Percentiles rank a stretch among this genome's conserved stretches.
Conservation (phyloP, 805 yeast species). For the Naumovozyma baii region DNA sequence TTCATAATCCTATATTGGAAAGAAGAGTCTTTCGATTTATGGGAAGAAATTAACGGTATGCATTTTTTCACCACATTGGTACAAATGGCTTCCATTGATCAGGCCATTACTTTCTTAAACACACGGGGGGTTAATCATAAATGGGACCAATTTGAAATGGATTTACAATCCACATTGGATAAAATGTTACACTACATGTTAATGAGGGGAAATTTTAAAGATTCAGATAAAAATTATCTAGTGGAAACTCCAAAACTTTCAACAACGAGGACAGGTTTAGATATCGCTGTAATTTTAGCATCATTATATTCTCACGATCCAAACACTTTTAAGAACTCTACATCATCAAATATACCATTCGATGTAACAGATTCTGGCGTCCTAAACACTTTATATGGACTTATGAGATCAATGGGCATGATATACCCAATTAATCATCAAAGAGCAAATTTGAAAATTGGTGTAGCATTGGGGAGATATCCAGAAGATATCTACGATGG, state of each 20-base stretch:
- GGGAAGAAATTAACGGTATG: conserved; percentile 76
- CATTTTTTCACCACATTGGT: conserved; percentile 76
- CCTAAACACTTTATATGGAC: conserved; percentile 50
- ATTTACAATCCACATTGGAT: conserved; percentile 15
- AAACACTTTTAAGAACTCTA: background rate
- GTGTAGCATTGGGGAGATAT: conserved; percentile 76
- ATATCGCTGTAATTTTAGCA: conserved; percentile 55
- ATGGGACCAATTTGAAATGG: background rate
- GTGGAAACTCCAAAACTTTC: conserved; percentile 55
- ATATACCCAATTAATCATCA: conserved; percentile 70
- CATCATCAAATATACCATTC: conserved; percentile 39
- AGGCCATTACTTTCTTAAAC: conserved; percentile 39
- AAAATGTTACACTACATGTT: conserved; percentile 19
- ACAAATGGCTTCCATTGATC: conserved; percentile 58
- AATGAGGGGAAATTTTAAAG: conserved; percentile 30
- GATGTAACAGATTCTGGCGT: conserved; percentile 49
- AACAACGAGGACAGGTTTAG: conserved; percentile 60
- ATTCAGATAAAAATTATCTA: conserved; percentile 40
- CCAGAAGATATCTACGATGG: conserved; percentile 92
- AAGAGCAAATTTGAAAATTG: conserved; percentile 32
- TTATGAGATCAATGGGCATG: conserved; percentile 58
- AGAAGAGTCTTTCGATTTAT: conserved; percentile 65
- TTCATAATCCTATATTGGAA: conserved; percentile 58
- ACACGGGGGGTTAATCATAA: background rate
- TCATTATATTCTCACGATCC: conserved; percentile 32